Percentiles rank a stretch among this genome's conserved stretches.
These are phyloP conservation scores for Funneliformis caledonium DNA, from an alignment of 371 early-diverging fungal species.

Conservation along the genomic window DNA sequence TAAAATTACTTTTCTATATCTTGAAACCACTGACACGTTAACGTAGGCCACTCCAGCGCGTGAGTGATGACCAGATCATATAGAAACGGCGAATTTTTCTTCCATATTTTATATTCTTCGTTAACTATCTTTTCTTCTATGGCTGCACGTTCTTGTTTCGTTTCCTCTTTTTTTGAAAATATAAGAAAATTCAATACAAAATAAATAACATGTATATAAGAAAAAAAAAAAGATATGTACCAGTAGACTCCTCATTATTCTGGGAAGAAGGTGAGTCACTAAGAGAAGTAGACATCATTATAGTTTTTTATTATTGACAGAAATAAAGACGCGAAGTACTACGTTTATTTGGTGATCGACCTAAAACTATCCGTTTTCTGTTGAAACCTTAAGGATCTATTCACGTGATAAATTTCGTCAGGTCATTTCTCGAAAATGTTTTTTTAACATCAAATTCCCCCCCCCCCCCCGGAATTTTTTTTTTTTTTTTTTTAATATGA, in stretches of 20 bases:
- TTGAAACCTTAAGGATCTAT: too few relatives aligned
- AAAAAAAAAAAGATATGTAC: background rate
- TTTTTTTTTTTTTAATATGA: background rate
- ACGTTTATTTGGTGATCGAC: too few relatives aligned
- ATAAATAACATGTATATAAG: background rate
- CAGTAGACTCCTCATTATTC: slow-evolving; percentile 27
- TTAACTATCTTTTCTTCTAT: slow-evolving; percentile 84
- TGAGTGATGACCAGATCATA: slow-evolving; percentile 98
- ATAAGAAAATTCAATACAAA: background rate
- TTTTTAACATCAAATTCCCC: too few relatives aligned
- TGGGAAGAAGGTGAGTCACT: slow-evolving; percentile 32
- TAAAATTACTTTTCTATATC: slow-evolving; percentile 76
- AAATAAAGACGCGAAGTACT: too few relatives aligned
- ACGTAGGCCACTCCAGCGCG: slow-evolving; percentile 97
- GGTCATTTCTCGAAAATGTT: too few relatives aligned
- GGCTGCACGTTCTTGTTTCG: slow-evolving; percentile 43
- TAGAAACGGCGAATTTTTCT: slow-evolving; percentile 97
- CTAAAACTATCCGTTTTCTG: too few relatives aligned
- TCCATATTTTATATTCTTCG: slow-evolving; percentile 99
- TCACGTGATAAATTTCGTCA: too few relatives aligned
- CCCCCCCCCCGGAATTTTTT: too few relatives aligned
- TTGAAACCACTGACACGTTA: slow-evolving; percentile 98
- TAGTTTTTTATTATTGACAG: too few relatives aligned
- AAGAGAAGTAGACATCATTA: slow-evolving; percentile 12
- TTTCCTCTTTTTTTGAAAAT: slow-evolving; percentile 19